These are phyloP conservation scores for Pleoardoris graminearum DNA, from an alignment of 2,329 filamentous ascomycete genomes.

Conservation along the genomic window DNA sequence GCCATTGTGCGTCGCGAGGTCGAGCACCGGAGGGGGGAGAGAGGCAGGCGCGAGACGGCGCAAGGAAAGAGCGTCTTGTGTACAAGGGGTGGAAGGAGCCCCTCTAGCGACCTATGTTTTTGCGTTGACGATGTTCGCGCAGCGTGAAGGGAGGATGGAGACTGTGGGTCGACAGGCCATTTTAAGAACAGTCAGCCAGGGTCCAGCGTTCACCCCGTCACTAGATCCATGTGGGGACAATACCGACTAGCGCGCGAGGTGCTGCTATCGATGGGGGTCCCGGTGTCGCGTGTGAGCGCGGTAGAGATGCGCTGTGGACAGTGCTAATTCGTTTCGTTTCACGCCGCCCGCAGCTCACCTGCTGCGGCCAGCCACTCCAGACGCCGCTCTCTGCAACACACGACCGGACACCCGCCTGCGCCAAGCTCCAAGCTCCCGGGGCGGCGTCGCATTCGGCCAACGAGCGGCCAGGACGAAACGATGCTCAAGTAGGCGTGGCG, in stretches of 20 bases:
- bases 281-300: too few relatives aligned
- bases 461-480: conserved; percentile 3
- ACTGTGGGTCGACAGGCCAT: conserved; percentile 24
- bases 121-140: too few relatives aligned
- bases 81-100: not conserved
- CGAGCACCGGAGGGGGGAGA: not conserved
- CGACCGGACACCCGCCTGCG: too few relatives aligned
- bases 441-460: conserved; percentile 6
- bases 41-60: not conserved
- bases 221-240: conserved; percentile 19
- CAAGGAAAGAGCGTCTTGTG: not conserved
- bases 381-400: conserved; percentile 18
- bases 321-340: conserved; percentile 2
- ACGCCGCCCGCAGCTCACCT: conserved; percentile 6
- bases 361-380: conserved; percentile 10
- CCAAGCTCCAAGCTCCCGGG: too few relatives aligned
- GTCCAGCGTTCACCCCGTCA: conserved; percentile 21
- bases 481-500: conserved; percentile 11
- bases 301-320: conserved; percentile 11
- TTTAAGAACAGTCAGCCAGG: conserved; percentile 35
- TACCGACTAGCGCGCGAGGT: conserved; percentile 18
- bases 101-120: not conserved
- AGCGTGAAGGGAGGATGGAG: conserved; percentile 17
- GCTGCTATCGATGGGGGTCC: too few relatives aligned
- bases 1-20: conserved; percentile 16